Evolutionary conservation across 768 basidiomycete genomes (phyloP), one percentile per base, ranked within the genome.

Genomic region (Pisolithus albus): DNA sequence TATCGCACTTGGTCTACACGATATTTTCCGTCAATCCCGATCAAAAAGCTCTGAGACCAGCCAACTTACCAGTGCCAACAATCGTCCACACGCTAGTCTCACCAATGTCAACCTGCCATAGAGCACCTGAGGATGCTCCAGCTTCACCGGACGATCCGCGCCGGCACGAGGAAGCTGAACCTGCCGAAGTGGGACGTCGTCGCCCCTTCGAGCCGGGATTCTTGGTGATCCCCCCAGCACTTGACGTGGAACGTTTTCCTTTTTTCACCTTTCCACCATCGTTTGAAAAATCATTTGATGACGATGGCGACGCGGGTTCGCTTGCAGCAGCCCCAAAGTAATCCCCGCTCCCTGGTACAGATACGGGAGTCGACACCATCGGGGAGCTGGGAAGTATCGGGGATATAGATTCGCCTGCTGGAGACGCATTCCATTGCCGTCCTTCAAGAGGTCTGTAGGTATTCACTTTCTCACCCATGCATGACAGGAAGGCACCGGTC

Each of bases 61-160:
- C 32, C 5, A 44, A 26, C 56, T 69, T 66, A 91, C 89, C 89
- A 56, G 88, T 92, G 59, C 92, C 90, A 54, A 92, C 89, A 58
- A 93, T 90, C 4, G 92, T 93, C 92, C 92, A 94, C 21, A 92
- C 88, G 64, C 89, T 91, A 28, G 90, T 91, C 73, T 93, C 91
- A 55, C 91, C 91, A 52, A 92, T 91, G 66, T 93, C 91, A 50
- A 92, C 85, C 63, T 85, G 85, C 89, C 88, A 92, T 21, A 88
- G 75, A 9, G 86, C 85, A 47, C 86, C 89, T 5, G 86, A 90
- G 42, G 83, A 81, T 47, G 83, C 83, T 34, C 82, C 79, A 39
- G 78, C 64, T 51, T 89, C 87, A 59, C 83, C 82, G 13, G 77
- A 70, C 28, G 81, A 81, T 13, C 84, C 83, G 41, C 85, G 81